These are phyloP conservation scores for Lojkania enalia DNA, from an alignment of 2,329 filamentous ascomycete genomes.

Conservation along the genomic window DNA sequence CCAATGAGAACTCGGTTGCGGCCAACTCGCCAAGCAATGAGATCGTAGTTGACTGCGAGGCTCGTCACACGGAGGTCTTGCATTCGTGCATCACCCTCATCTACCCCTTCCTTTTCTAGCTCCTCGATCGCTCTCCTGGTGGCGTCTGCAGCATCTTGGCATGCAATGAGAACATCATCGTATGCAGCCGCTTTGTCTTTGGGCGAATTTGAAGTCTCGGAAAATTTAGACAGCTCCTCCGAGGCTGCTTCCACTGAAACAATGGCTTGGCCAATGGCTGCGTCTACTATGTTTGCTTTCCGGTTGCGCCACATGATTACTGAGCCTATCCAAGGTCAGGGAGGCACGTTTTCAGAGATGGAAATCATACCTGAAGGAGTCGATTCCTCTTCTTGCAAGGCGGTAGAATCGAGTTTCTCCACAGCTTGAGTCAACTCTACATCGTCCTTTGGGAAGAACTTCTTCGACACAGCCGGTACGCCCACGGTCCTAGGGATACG, in stretches of 20 bases:
- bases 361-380: slow-evolving; percentile 52
- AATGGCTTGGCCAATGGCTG: slow-evolving; percentile 83
- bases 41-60: slow-evolving; percentile 89
- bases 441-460: slow-evolving; percentile 73
- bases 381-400: slow-evolving; percentile 52
- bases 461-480: slow-evolving; percentile 75
- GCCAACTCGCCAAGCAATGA: slow-evolving; percentile 93
- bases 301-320: slow-evolving; percentile 84
- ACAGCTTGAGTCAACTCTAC: slow-evolving; percentile 66
- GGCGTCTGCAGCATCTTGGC: slow-evolving; percentile 91
- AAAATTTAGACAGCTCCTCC: slow-evolving; percentile 51
- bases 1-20: slow-evolving; percentile 88
- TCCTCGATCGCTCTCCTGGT: slow-evolving; percentile 94
- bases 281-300: slow-evolving; percentile 87
- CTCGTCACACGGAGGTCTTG: slow-evolving; percentile 90
- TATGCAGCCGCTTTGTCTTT: slow-evolving; percentile 82
- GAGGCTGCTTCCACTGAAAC: slow-evolving; percentile 66
- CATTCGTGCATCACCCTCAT: slow-evolving; percentile 82
- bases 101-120: slow-evolving; percentile 77
- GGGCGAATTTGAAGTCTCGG: slow-evolving; percentile 49
- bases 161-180: slow-evolving; percentile 85
- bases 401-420: slow-evolving; percentile 66
- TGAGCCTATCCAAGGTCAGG: slow-evolving; percentile 42
- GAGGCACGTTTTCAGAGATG: background rate
- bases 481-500: slow-evolving; percentile 84